phyloP scores from a whole-genome alignment of 2,329 filamentous ascomycete genomes.

The Verticillium tricorpus region DNA sequence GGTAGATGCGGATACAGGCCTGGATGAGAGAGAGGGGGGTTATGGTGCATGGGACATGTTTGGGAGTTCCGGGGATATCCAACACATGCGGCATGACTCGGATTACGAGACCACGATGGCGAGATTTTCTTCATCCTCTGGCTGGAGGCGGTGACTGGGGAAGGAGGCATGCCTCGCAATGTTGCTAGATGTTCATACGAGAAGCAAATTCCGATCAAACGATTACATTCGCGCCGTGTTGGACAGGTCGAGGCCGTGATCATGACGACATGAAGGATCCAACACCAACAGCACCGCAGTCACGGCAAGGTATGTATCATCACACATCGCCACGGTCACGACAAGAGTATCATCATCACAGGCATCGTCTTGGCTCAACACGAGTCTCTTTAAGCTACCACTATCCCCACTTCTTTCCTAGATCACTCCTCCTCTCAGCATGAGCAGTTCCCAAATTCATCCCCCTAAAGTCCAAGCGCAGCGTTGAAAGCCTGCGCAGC shows the following conservation, averaged over 20 bases:
- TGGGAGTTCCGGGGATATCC: background rate
- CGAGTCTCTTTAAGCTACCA: background rate
- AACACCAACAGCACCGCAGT: background rate
- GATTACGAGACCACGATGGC: conserved; percentile 2
- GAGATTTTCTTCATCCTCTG: background rate
- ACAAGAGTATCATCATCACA: background rate
- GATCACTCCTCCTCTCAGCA: background rate
- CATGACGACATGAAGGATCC: too few relatives aligned
- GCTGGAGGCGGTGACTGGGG: background rate
- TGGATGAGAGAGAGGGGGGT: background rate
- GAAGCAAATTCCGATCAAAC: background rate
- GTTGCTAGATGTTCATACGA: background rate
- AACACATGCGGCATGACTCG: conserved; percentile 3
- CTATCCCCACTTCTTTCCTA: background rate
- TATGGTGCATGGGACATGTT: background rate
- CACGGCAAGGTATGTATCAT: background rate
- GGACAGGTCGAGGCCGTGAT: too few relatives aligned
- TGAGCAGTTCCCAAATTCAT: background rate
- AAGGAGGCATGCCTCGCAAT: background rate
- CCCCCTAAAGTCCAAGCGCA: conserved; percentile 7
- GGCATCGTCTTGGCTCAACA: background rate
- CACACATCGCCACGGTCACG: background rate
- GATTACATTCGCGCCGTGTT: background rate
- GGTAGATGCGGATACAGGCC: background rate
- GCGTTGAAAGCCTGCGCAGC: conserved; percentile 21